Percentiles rank a stretch among this genome's conserved stretches.
Conservation (phyloP, 371 early-diverging fungal genomes). For the Syncephalastrum racemosum region DNA sequence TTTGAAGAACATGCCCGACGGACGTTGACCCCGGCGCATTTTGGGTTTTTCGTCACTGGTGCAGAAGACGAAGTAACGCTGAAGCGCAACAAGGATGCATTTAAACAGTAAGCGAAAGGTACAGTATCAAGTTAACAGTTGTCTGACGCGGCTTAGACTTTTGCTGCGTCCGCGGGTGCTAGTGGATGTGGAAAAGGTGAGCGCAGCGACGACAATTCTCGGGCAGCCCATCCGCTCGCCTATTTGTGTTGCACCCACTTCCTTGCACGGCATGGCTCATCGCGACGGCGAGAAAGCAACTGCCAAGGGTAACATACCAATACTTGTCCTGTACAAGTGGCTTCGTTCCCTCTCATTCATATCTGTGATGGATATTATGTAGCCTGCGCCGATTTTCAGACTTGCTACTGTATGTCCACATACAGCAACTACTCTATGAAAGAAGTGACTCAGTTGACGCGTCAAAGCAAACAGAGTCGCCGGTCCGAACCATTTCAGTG, state of each 20-base stretch:
- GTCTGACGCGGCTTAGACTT: conserved; percentile 32
- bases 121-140: background rate
- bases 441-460: conserved; percentile 35
- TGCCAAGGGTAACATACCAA: conserved; percentile 24
- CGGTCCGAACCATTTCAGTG: conserved; percentile 42
- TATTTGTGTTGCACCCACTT: conserved; percentile 60
- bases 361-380: background rate
- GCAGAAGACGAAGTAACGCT: conserved; percentile 84
- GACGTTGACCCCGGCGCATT: conserved; percentile 9
- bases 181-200: conserved; percentile 66
- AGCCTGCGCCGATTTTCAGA: conserved; percentile 24
- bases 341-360: too few relatives aligned
- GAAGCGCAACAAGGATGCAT: conserved; percentile 74
- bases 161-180: conserved; percentile 76
- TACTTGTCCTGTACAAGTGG: conserved; percentile 44
- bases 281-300: conserved; percentile 71
- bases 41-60: conserved; percentile 63
- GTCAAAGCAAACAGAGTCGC: conserved; percentile 47
- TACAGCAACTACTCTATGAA: conserved; percentile 55
- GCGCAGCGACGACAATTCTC: conserved; percentile 60
- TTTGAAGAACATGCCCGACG: conserved; percentile 22
- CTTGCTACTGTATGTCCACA: conserved; percentile 45
- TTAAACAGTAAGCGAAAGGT: conserved; percentile 52
- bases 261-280: conserved; percentile 70
- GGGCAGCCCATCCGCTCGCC: conserved; percentile 55